Evolutionary conservation across 2,329 filamentous ascomycete genomes (phyloP), one percentile per base, ranked within the genome.

Genomic region (Fusarium heterosporum): DNA sequence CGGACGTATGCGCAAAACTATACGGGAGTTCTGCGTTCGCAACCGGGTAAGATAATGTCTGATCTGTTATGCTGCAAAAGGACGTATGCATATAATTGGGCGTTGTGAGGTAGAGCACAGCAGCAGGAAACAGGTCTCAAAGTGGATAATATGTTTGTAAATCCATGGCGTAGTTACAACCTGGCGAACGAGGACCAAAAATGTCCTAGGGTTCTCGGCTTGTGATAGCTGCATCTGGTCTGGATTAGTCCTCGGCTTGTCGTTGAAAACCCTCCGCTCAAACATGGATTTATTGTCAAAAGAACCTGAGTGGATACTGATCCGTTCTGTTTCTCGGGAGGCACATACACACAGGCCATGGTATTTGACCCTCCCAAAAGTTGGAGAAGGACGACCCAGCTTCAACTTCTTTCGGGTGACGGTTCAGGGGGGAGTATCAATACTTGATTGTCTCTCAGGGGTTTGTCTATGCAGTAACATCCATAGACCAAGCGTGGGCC

Each of bases 271-370:
- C 22, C 6, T 22, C 22, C 22, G 22, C 22, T 22, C 22, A 22
- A 22, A 22, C 6, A 22, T 22, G 22, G 22, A 6, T 22, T 22
- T 6, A 64, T 60, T 55, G 53, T 67, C 55, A 56, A 68, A 63
- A 63, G 62, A 59, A 58, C 52, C 49, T 19, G 19, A 34, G 70
- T 67, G 70, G 70, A 42, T 49, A 22, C 51, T 66, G 50, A 58
- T 49, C 50, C 46, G 47, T 58, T 59, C 59, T 68, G 61, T 51
- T 61, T 55, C 52, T 42, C 53, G 42, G 13, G 43, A 25, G 42
- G 64, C 55, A 61, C 55, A 53, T 47, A 57, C 53, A 43, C 43
- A 60, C 55, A 56, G 22, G 22, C 28, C 29, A 34, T 60, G 43
- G 56, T 43, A 49, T 61, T 61, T 43, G 60, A 42, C 34, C 49